Evolutionary conservation across 306 rosid species (phyloP).

Genomic region (Comarum palustre): DNA sequence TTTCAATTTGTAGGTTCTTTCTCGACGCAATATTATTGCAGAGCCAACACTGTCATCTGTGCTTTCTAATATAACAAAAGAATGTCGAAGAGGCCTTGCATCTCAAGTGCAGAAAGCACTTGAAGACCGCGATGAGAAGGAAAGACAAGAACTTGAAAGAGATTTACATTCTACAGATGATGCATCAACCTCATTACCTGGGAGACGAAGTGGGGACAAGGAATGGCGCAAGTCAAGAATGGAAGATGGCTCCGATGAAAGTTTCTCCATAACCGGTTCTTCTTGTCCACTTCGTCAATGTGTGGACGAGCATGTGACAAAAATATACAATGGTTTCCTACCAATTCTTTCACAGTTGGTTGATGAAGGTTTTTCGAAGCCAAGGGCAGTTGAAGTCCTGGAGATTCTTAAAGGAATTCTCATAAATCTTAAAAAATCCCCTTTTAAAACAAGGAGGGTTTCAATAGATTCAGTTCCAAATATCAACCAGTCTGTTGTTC

Average conservation of each 20-base stretch:
- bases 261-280: slow-evolving; percentile 45
- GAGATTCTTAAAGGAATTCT: slow-evolving; percentile 42
- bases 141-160: slow-evolving; percentile 57
- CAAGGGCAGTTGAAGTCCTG: slow-evolving; percentile 58
- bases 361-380: slow-evolving; percentile 41
- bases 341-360: slow-evolving; percentile 59
- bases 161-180: slow-evolving; percentile 50
- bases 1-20: slow-evolving; percentile 53
- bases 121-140: slow-evolving; percentile 63
- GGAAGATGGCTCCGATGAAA: slow-evolving; percentile 62
- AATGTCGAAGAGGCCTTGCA: slow-evolving; percentile 54
- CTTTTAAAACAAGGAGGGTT: slow-evolving; percentile 64
- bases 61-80: slow-evolving; percentile 51
- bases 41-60: slow-evolving; percentile 58
- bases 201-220: slow-evolving; percentile 84
- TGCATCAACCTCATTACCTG: slow-evolving; percentile 68
- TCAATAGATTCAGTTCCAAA: slow-evolving; percentile 40
- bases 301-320: slow-evolving; percentile 79
- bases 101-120: slow-evolving; percentile 53
- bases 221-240: slow-evolving; percentile 86
- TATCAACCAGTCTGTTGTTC: slow-evolving; percentile 33
- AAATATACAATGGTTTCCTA: slow-evolving; percentile 57
- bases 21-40: slow-evolving; percentile 52
- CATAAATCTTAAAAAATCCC: slow-evolving; percentile 46
- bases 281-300: slow-evolving; percentile 71